These are phyloP conservation scores for Zostera marina DNA, from an alignment of 116 monocot genomes.

Conservation along the genomic window DNA sequence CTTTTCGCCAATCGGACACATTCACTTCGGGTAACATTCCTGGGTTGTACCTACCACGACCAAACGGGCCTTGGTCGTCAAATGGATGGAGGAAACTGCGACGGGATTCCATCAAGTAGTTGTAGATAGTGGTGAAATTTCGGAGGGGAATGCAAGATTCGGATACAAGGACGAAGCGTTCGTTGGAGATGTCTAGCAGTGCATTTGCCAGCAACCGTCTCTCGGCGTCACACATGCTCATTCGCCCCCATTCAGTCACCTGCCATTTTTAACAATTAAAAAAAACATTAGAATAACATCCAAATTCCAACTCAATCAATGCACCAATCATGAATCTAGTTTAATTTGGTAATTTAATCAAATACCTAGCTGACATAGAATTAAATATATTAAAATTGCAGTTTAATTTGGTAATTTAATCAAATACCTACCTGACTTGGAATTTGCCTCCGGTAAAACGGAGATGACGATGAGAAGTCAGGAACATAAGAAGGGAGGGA, in stretches of 20 bases:
- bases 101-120: slow-evolving; percentile 26
- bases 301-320: neutral
- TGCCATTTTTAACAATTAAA: slow-evolving; percentile 3
- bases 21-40: slow-evolving; percentile 40
- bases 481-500: slow-evolving; percentile 28
- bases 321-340: no score
- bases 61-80: slow-evolving; percentile 36
- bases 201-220: slow-evolving; percentile 67
- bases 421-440: slow-evolving; percentile 32
- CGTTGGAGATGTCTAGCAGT: slow-evolving; percentile 55
- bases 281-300: no score
- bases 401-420: neutral
- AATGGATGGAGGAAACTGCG: slow-evolving; percentile 46
- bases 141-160: slow-evolving; percentile 63
- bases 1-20: slow-evolving; percentile 55
- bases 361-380: no score
- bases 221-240: slow-evolving; percentile 71
- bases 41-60: slow-evolving; percentile 42
- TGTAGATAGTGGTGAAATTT: slow-evolving; percentile 44
- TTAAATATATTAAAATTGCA: neutral
- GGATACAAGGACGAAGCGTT: slow-evolving; percentile 58
- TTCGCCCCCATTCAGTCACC: slow-evolving; percentile 54
- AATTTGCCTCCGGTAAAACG: slow-evolving; percentile 48
- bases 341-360: no score
- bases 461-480: slow-evolving; percentile 26